Evolutionary conservation across 2,329 filamentous ascomycete genomes (phyloP).

Genomic region (Apiospora pterosperma): DNA sequence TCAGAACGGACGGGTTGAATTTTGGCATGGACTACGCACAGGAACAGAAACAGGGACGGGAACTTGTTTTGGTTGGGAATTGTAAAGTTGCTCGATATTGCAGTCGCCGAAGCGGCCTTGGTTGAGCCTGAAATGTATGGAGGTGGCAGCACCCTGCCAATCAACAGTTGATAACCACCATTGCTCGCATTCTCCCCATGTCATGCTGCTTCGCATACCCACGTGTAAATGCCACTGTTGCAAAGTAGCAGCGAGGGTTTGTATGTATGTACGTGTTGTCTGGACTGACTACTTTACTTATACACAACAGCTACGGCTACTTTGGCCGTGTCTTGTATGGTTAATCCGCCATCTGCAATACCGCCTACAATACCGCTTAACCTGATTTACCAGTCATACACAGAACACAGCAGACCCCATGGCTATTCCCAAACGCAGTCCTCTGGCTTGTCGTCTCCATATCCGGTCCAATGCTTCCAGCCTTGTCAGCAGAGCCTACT

Average conservation of each 20-base stretch:
- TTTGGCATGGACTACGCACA: background rate
- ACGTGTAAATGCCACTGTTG: background rate
- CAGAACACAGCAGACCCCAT: background rate
- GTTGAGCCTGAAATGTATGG: background rate
- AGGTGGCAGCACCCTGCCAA: background rate
- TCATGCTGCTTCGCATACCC: too few relatives aligned
- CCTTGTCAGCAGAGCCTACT: background rate
- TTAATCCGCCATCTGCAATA: background rate
- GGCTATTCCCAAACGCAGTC: background rate
- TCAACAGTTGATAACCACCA: background rate
- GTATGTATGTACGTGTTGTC: background rate
- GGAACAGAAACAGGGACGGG: background rate
- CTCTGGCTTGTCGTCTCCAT: background rate
- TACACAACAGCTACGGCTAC: background rate
- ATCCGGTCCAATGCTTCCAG: background rate
- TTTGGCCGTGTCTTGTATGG: background rate
- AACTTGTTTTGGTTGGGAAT: background rate
- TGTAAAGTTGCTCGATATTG: background rate
- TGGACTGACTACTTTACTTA: background rate
- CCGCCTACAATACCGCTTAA: background rate
- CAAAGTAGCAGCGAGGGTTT: background rate
- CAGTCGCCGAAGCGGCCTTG: background rate
- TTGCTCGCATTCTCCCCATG: background rate
- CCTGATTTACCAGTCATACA: background rate
- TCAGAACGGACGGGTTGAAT: background rate